Conservation (phyloP, 306 rosid species). For the Carpinus fangiana region DNA sequence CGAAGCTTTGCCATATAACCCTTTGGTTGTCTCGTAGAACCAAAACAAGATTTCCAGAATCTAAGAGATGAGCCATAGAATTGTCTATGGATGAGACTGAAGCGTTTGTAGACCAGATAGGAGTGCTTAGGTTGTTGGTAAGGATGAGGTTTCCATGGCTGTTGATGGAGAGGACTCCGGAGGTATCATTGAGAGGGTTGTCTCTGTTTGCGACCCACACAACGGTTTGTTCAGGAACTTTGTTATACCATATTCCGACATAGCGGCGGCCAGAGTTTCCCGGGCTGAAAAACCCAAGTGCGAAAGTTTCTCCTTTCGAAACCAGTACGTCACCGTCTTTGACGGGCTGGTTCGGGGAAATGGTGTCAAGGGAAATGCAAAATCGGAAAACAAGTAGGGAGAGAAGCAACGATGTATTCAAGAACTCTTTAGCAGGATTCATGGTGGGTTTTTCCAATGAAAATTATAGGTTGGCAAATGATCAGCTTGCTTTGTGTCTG, state of each 20-base stretch:
- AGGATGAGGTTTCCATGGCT: slow-evolving; percentile 21
- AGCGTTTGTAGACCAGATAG: too few species aligned
- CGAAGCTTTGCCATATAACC: slow-evolving; percentile 38
- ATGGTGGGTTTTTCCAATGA: too few species aligned
- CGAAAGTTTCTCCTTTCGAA: slow-evolving; percentile 34
- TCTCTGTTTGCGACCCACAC: too few species aligned
- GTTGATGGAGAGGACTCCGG: slow-evolving; percentile 25
- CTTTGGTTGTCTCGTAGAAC: neutral
- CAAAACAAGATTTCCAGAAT: slow-evolving; percentile 33
- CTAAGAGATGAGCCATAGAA: too few species aligned
- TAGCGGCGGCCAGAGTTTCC: slow-evolving; percentile 24
- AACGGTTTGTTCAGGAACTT: too few species aligned
- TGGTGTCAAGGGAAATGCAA: neutral
- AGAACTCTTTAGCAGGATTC: slow-evolving; percentile 1
- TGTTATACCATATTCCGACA: neutral
- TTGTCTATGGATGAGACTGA: neutral
- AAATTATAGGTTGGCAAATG: too few species aligned
- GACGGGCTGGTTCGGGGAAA: neutral
- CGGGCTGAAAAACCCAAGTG: slow-evolving; percentile 56
- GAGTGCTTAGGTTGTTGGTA: too few species aligned
- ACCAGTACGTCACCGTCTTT: slow-evolving; percentile 21
- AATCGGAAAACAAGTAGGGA: neutral
- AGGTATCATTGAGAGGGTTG: slow-evolving; percentile 20
- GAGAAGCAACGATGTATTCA: neutral
- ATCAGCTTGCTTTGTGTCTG: too few species aligned